These are phyloP conservation scores for Cladophialophora psammophila DNA, from an alignment of 2,329 filamentous ascomycete species.

Conservation along the genomic window DNA sequence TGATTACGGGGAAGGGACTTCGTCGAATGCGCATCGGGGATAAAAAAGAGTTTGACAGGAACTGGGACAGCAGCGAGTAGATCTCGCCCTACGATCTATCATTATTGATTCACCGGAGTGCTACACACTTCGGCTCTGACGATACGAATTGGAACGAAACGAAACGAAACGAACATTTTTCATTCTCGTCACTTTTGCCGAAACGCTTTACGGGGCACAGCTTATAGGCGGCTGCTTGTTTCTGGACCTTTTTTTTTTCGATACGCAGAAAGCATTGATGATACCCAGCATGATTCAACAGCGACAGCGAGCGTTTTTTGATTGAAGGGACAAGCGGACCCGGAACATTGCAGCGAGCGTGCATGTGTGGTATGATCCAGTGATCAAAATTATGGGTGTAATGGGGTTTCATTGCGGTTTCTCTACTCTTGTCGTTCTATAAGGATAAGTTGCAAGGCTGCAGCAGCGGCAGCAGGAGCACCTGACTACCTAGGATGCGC, in stretches of 20 bases:
- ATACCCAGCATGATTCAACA: slow-evolving; percentile 4
- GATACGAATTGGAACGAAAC: slow-evolving; percentile 11
- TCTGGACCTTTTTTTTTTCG: slow-evolving; percentile 6
- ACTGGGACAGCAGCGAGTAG: neutral
- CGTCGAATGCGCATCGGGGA: slow-evolving; percentile 16
- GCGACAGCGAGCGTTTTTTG: neutral
- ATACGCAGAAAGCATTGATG: slow-evolving; percentile 5
- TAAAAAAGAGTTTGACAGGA: neutral
- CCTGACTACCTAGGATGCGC: too few relatives aligned
- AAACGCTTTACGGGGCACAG: neutral
- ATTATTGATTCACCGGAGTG: neutral
- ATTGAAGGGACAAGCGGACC: neutral
- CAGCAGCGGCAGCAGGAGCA: neutral
- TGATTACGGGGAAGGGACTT: slow-evolving; percentile 34
- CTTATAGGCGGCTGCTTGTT: slow-evolving; percentile 12
- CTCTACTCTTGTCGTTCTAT: neutral
- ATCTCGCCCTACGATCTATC: neutral
- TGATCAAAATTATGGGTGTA: neutral
- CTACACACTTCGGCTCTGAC: neutral
- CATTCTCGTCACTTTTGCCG: neutral
- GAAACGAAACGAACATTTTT: slow-evolving; percentile 1
- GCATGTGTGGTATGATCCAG: neutral
- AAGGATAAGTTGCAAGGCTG: neutral
- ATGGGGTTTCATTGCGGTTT: neutral
- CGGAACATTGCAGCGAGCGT: slow-evolving; percentile 4